Percentiles rank a stretch among this genome's conserved stretches.
phyloP scores from a whole-genome alignment of 352 stramenopile species.

The Globisporangium parvum region DNA sequence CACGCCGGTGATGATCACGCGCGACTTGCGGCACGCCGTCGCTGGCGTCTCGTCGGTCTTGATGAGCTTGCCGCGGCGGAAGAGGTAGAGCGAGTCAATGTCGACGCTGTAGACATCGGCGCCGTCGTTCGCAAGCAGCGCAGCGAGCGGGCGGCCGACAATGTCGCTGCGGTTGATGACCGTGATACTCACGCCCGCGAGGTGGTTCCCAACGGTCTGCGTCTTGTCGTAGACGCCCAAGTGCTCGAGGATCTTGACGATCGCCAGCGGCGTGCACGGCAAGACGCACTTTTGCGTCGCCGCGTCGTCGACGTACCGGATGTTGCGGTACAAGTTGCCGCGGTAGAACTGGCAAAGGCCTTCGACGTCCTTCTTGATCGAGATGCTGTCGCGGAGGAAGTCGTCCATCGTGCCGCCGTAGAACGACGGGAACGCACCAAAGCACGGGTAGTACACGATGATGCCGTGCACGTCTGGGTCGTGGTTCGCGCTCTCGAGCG shows the following conservation, averaged over 20 bases:
- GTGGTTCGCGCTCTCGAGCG: constrained; percentile 91
- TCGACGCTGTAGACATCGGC: constrained; percentile 95
- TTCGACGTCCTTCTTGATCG: constrained; percentile 96
- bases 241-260: constrained; percentile 94
- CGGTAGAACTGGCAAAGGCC: constrained; percentile 95
- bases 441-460: constrained; percentile 99
- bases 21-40: constrained; percentile 83
- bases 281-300: constrained; percentile 94
- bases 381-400: constrained; percentile 95
- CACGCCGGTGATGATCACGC: constrained; percentile 94
- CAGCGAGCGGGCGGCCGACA: constrained; percentile 91
- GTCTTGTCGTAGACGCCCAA: constrained; percentile 82
- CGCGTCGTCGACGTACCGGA: constrained; percentile 91
- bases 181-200: constrained; percentile 87
- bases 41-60: constrained; percentile 81
- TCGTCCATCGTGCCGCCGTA: constrained; percentile 96
- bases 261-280: constrained; percentile 94
- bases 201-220: constrained; percentile 45
- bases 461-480: constrained; percentile 95
- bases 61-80: constrained; percentile 89
- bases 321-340: constrained; percentile 96
- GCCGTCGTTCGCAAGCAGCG: constrained; percentile 94
- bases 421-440: constrained; percentile 94
- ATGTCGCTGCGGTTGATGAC: constrained; percentile 98
- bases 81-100: constrained; percentile 94